phyloP scores from a whole-genome alignment of 1,139 yeast species.

The Magnusiomyces fungicola region DNA sequence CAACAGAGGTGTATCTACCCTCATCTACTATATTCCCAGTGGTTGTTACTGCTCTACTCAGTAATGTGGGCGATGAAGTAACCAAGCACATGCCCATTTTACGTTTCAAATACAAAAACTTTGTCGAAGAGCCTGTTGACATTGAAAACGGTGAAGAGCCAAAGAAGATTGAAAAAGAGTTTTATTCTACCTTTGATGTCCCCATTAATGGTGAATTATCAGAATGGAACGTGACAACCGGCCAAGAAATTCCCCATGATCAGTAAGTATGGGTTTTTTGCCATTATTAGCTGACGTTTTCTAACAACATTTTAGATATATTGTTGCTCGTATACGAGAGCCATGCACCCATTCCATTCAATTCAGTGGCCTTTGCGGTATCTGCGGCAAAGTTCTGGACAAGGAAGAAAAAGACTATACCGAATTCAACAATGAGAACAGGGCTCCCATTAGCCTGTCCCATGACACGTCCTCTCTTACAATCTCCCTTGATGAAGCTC shows the following conservation, averaged over 20 bases:
- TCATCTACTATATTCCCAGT: constrained; percentile 61
- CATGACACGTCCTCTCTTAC: constrained; percentile 85
- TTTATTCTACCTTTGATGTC: constrained; percentile 55
- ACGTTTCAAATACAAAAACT: constrained; percentile 60
- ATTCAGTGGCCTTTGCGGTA: constrained; percentile 90
- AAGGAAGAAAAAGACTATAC: constrained; percentile 55
- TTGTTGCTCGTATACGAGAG: constrained; percentile 53
- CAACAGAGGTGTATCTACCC: constrained; percentile 41
- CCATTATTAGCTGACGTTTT: background rate
- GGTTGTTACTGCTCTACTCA: constrained; percentile 48
- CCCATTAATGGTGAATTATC: constrained; percentile 71
- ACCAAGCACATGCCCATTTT: constrained; percentile 49
- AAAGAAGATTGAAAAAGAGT: constrained; percentile 30
- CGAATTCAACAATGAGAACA: constrained; percentile 62
- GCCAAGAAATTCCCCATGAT: constrained; percentile 53
- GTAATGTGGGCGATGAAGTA: constrained; percentile 41
- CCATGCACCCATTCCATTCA: constrained; percentile 95
- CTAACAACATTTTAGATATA: constrained; percentile 8
- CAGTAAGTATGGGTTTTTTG: constrained; percentile 19
- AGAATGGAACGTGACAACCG: constrained; percentile 43
- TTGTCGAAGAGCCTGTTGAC: constrained; percentile 36
- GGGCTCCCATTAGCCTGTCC: constrained; percentile 84
- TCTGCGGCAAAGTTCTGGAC: constrained; percentile 82
- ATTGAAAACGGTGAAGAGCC: constrained; percentile 27
- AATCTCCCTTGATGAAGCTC: constrained; percentile 81